Base-by-base conservation (phyloP, 192 early-diverging fungal genomes). In the Linnemannia zychae region DNA sequence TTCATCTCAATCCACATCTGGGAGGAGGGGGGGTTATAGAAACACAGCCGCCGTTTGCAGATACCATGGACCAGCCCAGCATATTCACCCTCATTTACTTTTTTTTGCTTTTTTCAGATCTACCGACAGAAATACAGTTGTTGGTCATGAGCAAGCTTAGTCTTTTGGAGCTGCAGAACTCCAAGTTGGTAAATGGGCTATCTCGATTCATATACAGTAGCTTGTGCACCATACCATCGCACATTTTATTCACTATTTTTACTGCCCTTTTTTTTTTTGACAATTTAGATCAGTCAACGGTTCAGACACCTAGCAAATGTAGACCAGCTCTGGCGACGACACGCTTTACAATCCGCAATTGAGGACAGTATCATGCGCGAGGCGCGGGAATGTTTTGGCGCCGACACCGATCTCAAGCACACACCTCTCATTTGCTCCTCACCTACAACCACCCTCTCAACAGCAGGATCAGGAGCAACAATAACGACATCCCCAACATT, bases 61-160 rank as follows among this genome's bases (percentile, higher is more conserved):
- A 44, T 6, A 44, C 4, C 40, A 44, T 44, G 4, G 40, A 44
- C 40, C 9, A 44, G 9, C 20, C 52, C 0, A 71, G 46, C 28
- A 2, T 16, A 1, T 46, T 17, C 2, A 38, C 20, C 18, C 20
- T 60, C 22, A 6, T 28, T 12, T 12, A 24, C 63, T 49, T 38
- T 33, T 72, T 46, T 49, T 24, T 28, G 34, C 38, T 3, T n/a
- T 24, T 18, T 13, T 33, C 65, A 83, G 81, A 74, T 0, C 28
- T 83, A 31, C 81, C 81, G 12, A 76, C 81, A 33, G 81, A 83
- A 18, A 53, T 83, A 0, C 81, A 83, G 24, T 66, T 83, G 9
- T 16, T 76, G 18, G 66, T 72, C 20, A 53, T 83, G 75, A 57
- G 76, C 71, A 71, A 76, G 11, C 65, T 82, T 1, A 52, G 67